A percentile compares a stretch with the other conserved stretches of the same genome.
Evolutionary conservation across 371 early-diverging fungal species (phyloP).

Genomic region (Chytridium lagenaria): DNA sequence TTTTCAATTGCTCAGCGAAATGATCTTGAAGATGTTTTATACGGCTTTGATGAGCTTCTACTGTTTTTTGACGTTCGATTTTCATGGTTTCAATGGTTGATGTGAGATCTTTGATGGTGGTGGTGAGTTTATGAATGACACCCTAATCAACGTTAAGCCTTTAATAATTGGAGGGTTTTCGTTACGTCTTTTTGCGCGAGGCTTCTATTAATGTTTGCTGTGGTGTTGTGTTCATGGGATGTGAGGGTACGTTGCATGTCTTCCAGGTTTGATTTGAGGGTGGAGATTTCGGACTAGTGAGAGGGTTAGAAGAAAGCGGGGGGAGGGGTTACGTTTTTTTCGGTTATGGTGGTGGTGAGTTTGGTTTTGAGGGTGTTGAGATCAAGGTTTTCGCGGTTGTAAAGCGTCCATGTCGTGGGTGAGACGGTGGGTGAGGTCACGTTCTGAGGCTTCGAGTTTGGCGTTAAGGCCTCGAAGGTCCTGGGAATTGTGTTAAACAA

Average conservation of each 20-base stretch:
- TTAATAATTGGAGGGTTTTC: background rate
- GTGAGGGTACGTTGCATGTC: slow-evolving; percentile 12
- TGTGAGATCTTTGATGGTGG: slow-evolving; percentile 38
- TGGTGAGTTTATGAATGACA: slow-evolving; percentile 38
- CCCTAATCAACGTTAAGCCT: slow-evolving; percentile 28
- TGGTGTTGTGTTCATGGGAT: slow-evolving; percentile 22
- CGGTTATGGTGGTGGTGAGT: no score
- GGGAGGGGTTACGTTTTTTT: no score
- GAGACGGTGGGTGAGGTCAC: background rate
- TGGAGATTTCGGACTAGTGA: slow-evolving; percentile 17
- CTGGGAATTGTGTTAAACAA: background rate
- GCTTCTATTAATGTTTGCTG: slow-evolving; percentile 29
- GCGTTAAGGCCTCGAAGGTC: slow-evolving; percentile 15
- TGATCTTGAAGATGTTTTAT: slow-evolving; percentile 56
- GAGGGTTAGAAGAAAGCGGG: no score
- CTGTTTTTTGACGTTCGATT: slow-evolving; percentile 46
- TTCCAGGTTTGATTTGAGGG: slow-evolving; percentile 23
- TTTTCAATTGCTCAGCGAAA: slow-evolving; percentile 42
- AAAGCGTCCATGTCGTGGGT: background rate
- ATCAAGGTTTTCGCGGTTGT: slow-evolving; percentile 4
- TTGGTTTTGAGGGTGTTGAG: background rate
- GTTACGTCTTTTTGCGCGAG: slow-evolving; percentile 49
- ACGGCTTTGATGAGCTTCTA: slow-evolving; percentile 58
- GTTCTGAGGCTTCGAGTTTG: background rate
- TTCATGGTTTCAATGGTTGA: slow-evolving; percentile 32